Conservation (phyloP, 2,329 filamentous ascomycete genomes). For the Botryotinia narcissicola region DNA sequence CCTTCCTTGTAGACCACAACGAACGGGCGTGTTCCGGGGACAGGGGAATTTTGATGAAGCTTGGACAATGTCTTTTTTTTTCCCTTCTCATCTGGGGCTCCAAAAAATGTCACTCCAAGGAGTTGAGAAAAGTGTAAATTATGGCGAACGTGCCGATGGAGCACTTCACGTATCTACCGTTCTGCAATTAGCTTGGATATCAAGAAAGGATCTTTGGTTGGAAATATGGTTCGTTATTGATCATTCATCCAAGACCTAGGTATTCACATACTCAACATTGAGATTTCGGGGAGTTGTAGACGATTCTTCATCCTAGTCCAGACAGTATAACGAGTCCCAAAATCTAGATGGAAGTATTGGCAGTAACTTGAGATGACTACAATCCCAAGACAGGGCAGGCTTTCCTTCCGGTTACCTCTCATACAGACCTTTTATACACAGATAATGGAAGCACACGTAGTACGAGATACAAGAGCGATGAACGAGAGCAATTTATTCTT, state of each 20-base stretch:
- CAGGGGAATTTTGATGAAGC: conserved; percentile 22
- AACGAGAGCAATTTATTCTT: not conserved
- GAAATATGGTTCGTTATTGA: not conserved
- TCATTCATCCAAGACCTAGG: not conserved
- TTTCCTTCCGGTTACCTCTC: not conserved
- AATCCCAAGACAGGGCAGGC: not conserved
- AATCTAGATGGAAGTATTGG: not conserved
- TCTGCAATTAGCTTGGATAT: not conserved
- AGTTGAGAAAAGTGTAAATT: not conserved
- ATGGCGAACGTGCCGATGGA: not conserved
- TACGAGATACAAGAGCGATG: not conserved
- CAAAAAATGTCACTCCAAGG: not conserved
- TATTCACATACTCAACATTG: not conserved
- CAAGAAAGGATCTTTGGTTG: not conserved
- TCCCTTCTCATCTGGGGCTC: conserved; percentile 1
- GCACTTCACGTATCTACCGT: not conserved
- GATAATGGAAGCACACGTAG: not conserved
- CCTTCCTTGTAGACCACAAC: conserved; percentile 5
- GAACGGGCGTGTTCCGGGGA: conserved; percentile 15
- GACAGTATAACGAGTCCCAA: not conserved
- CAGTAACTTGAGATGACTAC: not conserved
- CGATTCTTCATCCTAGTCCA: not conserved
- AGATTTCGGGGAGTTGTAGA: not conserved
- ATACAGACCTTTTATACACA: not conserved
- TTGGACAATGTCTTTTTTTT: conserved; percentile 22